These are phyloP conservation scores for Fraxinus ornus DNA, from an alignment of 305 asterid genomes.

Conservation along the genomic window DNA sequence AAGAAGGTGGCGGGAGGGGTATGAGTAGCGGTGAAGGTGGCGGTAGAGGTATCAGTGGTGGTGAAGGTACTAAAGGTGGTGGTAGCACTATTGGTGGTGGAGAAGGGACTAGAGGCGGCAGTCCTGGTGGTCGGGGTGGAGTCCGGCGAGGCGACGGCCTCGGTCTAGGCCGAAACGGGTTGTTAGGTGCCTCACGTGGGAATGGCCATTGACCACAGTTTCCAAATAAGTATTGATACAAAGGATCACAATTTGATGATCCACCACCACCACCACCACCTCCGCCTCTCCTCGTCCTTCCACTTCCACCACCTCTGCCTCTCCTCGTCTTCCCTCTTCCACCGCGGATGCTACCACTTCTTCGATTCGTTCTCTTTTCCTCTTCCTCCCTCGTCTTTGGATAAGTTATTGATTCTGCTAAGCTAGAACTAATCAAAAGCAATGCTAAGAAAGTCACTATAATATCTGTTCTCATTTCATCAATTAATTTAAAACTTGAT, in stretches of 20 bases:
- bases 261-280: constrained; percentile 27
- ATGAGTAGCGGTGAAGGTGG: constrained; percentile 35
- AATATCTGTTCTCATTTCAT: constrained; percentile 32
- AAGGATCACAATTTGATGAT: constrained; percentile 66
- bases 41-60: constrained; percentile 26
- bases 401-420: constrained; percentile 32
- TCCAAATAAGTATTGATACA: constrained; percentile 50
- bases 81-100: constrained; percentile 13
- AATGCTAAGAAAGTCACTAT: constrained; percentile 25
- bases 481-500: too few relatives aligned
- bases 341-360: constrained; percentile 13
- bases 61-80: constrained; percentile 21
- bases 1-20: constrained; percentile 32
- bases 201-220: constrained; percentile 80
- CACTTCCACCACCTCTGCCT: constrained; percentile 6
- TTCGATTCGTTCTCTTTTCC: constrained; percentile 27
- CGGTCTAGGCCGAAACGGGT: constrained; percentile 49
- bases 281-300: constrained; percentile 8
- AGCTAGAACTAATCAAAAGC: constrained; percentile 35
- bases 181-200: constrained; percentile 38
- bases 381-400: constrained; percentile 15
- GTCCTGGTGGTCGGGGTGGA: constrained; percentile 3
- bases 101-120: constrained; percentile 12
- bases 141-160: constrained; percentile 34
- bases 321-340: constrained; percentile 20